Percentiles rank a stretch among this genome's conserved stretches.
These are phyloP conservation scores for Falciphora oryzae DNA, from an alignment of 2,329 filamentous ascomycete species.

Conservation along the genomic window DNA sequence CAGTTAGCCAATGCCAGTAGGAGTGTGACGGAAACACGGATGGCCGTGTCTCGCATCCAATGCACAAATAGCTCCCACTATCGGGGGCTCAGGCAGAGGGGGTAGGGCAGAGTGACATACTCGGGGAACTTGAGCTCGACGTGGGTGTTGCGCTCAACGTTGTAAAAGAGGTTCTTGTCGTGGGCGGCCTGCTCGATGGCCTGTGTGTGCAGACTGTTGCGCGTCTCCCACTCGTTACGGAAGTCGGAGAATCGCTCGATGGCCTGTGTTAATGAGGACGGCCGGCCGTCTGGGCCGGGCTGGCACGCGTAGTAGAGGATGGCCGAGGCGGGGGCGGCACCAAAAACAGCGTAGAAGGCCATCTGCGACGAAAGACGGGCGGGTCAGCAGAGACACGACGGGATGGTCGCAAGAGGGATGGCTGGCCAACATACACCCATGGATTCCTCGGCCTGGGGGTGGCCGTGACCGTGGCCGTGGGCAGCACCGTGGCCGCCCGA, in stretches of 20 bases:
- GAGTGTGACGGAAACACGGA: background rate
- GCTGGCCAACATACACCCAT: slow-evolving; percentile 44
- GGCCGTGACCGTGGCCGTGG: slow-evolving; percentile 31
- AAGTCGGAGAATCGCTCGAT: slow-evolving; percentile 41
- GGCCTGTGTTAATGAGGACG: slow-evolving; percentile 39
- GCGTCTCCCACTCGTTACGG: slow-evolving; percentile 43
- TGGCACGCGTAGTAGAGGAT: slow-evolving; percentile 44
- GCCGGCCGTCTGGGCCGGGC: slow-evolving; percentile 43
- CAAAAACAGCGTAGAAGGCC: slow-evolving; percentile 42
- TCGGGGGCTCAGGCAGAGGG: background rate
- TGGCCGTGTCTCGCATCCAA: background rate
- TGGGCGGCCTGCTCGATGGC: slow-evolving; percentile 50
- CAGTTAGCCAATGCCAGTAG: slow-evolving; percentile 17
- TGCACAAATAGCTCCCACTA: background rate
- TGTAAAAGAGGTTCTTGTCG: slow-evolving; percentile 50
- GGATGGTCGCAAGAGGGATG: no score
- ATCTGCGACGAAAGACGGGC: slow-evolving; percentile 28
- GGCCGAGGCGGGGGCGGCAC: slow-evolving; percentile 37
- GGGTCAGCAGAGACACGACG: background rate
- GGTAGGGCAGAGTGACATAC: slow-evolving; percentile 35
- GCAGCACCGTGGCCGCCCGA: slow-evolving; percentile 45
- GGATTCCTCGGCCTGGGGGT: slow-evolving; percentile 42
- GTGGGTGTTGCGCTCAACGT: slow-evolving; percentile 37
- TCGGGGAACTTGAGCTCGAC: slow-evolving; percentile 52
- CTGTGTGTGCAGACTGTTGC: slow-evolving; percentile 47